Percentiles rank a stretch among this genome's conserved stretches.
phyloP scores from a whole-genome alignment of 495 filamentous ascomycete genomes.

The Opeltia flavorubescens region DNA sequence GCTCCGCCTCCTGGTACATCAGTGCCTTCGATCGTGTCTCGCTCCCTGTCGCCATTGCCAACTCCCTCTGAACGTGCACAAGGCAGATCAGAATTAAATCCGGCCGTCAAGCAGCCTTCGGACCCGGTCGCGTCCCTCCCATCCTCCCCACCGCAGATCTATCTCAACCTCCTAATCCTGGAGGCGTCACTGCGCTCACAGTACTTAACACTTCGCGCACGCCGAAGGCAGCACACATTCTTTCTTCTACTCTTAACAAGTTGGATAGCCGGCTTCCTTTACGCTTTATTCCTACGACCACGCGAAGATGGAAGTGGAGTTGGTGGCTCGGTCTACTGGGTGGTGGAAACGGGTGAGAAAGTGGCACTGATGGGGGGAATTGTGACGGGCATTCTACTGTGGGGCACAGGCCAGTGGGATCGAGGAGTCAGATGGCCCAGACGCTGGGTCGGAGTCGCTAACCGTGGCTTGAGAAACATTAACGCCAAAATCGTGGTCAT shows the following conservation, averaged over 20 bases:
- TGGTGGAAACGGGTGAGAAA: conserved; percentile 75
- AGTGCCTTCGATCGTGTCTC: conserved; percentile 8
- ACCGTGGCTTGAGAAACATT: conserved; percentile 77
- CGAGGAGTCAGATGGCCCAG: conserved; percentile 88
- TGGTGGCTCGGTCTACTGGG: conserved; percentile 91
- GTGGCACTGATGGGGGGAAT: conserved; percentile 77
- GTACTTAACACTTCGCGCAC: conserved; percentile 76
- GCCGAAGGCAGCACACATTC: conserved; percentile 88
- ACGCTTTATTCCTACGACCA: conserved; percentile 75
- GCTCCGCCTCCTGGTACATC: conserved; percentile 41
- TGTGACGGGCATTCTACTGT: conserved; percentile 69
- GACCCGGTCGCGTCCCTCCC: conserved; percentile 74
- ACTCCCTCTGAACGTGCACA: conserved; percentile 19
- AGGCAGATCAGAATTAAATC: conserved; percentile 16
- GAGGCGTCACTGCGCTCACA: conserved; percentile 88
- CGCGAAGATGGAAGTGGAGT: conserved; percentile 82
- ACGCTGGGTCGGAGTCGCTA: conserved; percentile 75
- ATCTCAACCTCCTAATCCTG: conserved; percentile 92
- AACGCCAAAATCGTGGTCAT: conserved; percentile 92
- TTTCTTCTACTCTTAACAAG: conserved; percentile 63
- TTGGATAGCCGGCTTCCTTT: conserved; percentile 74
- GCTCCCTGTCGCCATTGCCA: conserved; percentile 22
- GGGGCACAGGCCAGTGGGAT: conserved; percentile 92
- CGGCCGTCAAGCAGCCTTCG: conserved; percentile 28
- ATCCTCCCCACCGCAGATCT: conserved; percentile 91